Evolutionary conservation across 192 early-diverging fungal genomes (phyloP).

Genomic region (Coemansia sp.): DNA sequence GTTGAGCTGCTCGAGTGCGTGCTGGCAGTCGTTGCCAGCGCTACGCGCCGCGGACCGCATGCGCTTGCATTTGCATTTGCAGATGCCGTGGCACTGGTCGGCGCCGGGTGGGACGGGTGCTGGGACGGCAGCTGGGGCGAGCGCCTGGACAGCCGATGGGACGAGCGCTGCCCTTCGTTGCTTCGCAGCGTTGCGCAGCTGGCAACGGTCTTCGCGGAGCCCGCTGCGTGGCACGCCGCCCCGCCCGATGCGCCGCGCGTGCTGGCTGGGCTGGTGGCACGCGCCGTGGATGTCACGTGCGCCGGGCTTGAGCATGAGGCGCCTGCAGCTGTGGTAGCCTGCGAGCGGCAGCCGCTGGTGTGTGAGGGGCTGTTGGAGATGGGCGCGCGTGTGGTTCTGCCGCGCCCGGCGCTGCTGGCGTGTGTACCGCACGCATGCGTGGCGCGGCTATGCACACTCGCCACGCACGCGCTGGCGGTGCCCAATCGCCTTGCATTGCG

Average conservation of each 20-base stretch:
- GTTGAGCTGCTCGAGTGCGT: constrained; percentile 32
- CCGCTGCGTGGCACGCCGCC: constrained; percentile 12
- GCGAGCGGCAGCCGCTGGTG: constrained; percentile 50
- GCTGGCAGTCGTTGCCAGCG: constrained; percentile 30
- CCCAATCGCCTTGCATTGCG: constrained; percentile 45
- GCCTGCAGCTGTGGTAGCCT: constrained; percentile 9
- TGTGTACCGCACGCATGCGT: constrained; percentile 6
- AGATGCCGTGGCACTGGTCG: constrained; percentile 20
- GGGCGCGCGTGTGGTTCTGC: constrained; percentile 30
- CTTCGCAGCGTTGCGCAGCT: constrained; percentile 43
- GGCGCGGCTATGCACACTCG: constrained; percentile 32
- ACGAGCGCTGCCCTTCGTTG: constrained; percentile 44
- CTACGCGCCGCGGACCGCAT: constrained; percentile 39
- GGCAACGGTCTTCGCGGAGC: constrained; percentile 15
- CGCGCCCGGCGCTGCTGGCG: constrained; percentile 21
- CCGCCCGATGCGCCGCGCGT: constrained; percentile 6
- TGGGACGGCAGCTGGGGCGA: constrained; percentile 7
- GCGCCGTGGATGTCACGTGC: constrained; percentile 25
- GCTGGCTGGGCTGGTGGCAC: constrained; percentile 35
- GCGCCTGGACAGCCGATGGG: constrained; percentile 26
- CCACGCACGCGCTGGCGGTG: constrained; percentile 39
- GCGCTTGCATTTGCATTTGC: constrained; percentile 29
- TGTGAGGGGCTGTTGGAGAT: constrained; percentile 39
- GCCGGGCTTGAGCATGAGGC: constrained; percentile 31
- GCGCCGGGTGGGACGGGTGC: constrained; percentile 18